Percentiles rank a stretch among this genome's conserved stretches.
phyloP scores from a whole-genome alignment of 1,284 basidiomycete genomes.

The Meira miltonrushii region DNA sequence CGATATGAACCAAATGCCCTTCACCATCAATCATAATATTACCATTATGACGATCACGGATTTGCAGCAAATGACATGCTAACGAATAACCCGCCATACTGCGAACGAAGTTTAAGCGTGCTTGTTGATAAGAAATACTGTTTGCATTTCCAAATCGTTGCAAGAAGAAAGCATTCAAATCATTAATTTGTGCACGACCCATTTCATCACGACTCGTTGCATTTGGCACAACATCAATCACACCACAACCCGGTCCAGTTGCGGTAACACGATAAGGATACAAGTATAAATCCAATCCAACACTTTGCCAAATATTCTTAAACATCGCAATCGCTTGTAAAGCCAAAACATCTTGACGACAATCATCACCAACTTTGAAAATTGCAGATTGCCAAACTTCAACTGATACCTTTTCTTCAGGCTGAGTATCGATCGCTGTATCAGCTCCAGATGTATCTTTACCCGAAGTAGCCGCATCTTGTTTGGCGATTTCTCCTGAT shows the following conservation, averaged over 20 bases:
- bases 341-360: constrained; percentile 93
- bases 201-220: constrained; percentile 98
- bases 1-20: constrained; percentile 91
- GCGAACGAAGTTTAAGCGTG: constrained; percentile 92
- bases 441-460: constrained; percentile 48
- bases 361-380: constrained; percentile 99
- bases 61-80: constrained; percentile 95
- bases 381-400: constrained; percentile 96
- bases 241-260: constrained; percentile 94
- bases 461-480: constrained; percentile 37
- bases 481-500: constrained; percentile 17
- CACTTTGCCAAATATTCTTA: constrained; percentile 86
- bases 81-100: constrained; percentile 99
- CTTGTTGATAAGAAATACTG: constrained; percentile 82
- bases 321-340: constrained; percentile 98
- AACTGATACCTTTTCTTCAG: constrained; percentile 17
- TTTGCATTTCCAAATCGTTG: constrained; percentile 88
- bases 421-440: constrained; percentile 14
- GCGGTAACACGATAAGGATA: constrained; percentile 96
- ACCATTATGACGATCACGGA: constrained; percentile 95
- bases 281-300: constrained; percentile 85
- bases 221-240: constrained; percentile 98
- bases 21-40: constrained; percentile 99
- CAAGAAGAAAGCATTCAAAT: constrained; percentile 89
- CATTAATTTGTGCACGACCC: constrained; percentile 97